phyloP scores from a whole-genome alignment of 441 rosid species.

The Oxalis stricta region DNA sequence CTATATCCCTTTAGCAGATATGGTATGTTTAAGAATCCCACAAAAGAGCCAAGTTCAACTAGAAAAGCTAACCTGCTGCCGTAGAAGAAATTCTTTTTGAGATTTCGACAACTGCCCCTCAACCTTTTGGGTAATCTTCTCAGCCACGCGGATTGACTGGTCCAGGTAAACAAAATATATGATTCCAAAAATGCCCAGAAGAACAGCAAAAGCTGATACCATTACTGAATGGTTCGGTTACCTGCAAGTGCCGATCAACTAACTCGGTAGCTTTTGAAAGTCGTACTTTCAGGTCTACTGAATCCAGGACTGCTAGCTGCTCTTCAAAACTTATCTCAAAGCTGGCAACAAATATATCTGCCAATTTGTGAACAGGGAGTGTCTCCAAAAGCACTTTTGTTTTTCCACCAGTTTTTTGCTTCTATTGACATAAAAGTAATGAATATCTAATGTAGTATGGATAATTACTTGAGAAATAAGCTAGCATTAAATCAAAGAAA shows the following conservation, averaged over 20 bases:
- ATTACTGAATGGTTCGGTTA: constrained; percentile 18
- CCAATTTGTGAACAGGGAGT: constrained; percentile 87
- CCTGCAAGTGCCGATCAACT: constrained; percentile 98
- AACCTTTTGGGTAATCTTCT: constrained; percentile 95
- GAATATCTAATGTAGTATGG: no score
- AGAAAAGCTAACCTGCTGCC: constrained; percentile 75
- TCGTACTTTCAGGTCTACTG: constrained; percentile 85
- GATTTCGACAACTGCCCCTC: constrained; percentile 98
- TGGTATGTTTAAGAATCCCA: not conserved
- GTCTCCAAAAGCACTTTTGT: constrained; percentile 95
- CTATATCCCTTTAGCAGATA: no score
- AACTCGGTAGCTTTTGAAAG: constrained; percentile 91
- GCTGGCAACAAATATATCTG: constrained; percentile 98
- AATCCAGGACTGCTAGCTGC: constrained; percentile 88
- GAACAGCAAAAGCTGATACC: constrained; percentile 9
- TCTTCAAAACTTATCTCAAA: constrained; percentile 98
- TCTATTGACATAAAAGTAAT: constrained; percentile 29
- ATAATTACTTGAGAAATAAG: constrained; percentile 4
- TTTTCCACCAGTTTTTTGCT: constrained; percentile 91
- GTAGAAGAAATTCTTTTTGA: constrained; percentile 96
- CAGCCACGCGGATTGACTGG: constrained; percentile 99
- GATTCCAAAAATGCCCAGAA: constrained; percentile 15
- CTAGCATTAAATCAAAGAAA: not conserved
- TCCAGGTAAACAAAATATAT: constrained; percentile 21
- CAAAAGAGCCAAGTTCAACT: constrained; percentile 1